A percentile compares a stretch with the other conserved stretches of the same genome.
phyloP scores from a whole-genome alignment of 1,284 basidiomycete species.

The Flammula alnicola region DNA sequence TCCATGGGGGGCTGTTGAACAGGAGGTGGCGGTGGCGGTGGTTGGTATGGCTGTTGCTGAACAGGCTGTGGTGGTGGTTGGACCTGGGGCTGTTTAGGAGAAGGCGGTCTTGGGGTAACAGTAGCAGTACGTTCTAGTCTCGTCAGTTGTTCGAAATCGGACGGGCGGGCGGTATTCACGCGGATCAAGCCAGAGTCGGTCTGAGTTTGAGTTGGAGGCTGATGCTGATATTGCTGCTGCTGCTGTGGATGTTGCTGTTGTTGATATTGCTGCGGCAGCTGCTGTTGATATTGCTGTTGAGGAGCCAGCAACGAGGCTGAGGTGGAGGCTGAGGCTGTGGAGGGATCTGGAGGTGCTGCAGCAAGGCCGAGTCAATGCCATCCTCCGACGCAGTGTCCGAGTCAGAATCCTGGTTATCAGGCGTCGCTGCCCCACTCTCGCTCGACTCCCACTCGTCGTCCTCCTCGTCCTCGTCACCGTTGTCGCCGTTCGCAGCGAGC shows the following conservation, averaged over 20 bases:
- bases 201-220: constrained; percentile 17
- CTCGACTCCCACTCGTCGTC: constrained; percentile 76
- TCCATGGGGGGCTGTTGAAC: constrained; percentile 4
- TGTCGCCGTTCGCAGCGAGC: constrained; percentile 44
- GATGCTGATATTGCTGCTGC: constrained; percentile 15
- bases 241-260: constrained; percentile 10
- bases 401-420: constrained; percentile 53
- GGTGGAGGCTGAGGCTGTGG: constrained; percentile 6
- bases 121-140: constrained; percentile 6
- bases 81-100: constrained; percentile 8
- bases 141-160: constrained; percentile 33
- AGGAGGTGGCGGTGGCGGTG: background rate
- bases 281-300: background rate
- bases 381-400: constrained; percentile 43
- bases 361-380: constrained; percentile 18
- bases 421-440: constrained; percentile 74
- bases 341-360: constrained; percentile 11
- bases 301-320: background rate
- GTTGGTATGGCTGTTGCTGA: constrained; percentile 9
- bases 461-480: constrained; percentile 57
- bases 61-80: background rate
- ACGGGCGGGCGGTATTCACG: constrained; percentile 41
- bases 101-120: constrained; percentile 4
- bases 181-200: constrained; percentile 32
- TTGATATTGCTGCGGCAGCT: constrained; percentile 1